These are phyloP conservation scores for Tuber aestivum DNA, from an alignment of 495 filamentous ascomycete genomes.

Conservation along the genomic window DNA sequence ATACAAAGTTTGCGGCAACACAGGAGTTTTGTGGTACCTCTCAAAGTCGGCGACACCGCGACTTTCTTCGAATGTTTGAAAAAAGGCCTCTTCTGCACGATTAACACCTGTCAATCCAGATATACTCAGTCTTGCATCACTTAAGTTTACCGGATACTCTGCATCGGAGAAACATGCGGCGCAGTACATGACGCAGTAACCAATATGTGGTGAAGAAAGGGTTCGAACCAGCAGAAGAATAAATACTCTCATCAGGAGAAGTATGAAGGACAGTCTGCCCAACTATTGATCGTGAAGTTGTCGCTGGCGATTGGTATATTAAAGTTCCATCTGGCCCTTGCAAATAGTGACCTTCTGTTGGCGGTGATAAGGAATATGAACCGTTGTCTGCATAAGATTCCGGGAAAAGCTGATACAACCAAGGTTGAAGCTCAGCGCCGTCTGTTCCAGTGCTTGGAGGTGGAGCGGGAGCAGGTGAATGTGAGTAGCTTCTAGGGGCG, in stretches of 20 bases:
- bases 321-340: conserved; percentile 17
- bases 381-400: conserved; percentile 32
- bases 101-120: conserved; percentile 26
- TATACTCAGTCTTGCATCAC: background rate
- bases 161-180: background rate
- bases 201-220: conserved; percentile 6
- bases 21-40: conserved; percentile 18
- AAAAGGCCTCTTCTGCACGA: conserved; percentile 37
- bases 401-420: conserved; percentile 39
- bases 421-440: conserved; percentile 33
- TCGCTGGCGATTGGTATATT: conserved; percentile 24
- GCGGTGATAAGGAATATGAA: conserved; percentile 16
- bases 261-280: conserved; percentile 25
- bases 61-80: conserved; percentile 34
- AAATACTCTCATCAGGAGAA: conserved; percentile 27
- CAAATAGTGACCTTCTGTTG: conserved; percentile 29
- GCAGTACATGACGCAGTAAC: background rate
- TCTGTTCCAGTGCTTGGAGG: conserved; percentile 12
- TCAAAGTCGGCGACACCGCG: conserved; percentile 32
- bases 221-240: conserved; percentile 28
- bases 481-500: conserved; percentile 38
- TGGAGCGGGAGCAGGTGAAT: conserved; percentile 34
- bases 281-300: conserved; percentile 15
- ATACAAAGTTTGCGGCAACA: background rate
- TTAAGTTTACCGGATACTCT: background rate